Base-by-base conservation (phyloP, 495 filamentous ascomycete species). In the Trichoderma gamsii region DNA sequence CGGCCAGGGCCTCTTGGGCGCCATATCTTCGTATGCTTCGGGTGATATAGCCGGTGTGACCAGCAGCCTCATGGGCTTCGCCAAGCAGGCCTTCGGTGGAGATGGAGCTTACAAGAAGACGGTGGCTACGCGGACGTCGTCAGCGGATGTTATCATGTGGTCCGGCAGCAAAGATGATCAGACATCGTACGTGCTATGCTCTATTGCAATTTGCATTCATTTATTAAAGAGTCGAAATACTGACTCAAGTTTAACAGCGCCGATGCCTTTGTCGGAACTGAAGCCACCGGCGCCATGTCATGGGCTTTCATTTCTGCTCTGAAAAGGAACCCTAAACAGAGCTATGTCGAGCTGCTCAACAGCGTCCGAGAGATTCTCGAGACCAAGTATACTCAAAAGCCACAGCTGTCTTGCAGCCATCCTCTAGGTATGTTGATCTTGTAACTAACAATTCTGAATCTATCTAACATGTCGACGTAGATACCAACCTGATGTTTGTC, bases 121-220 rank as follows among this genome's bases (percentile, higher is more conserved):
- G 63, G 83, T 90, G 71, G 82, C 89, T 72, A 99, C 95, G 29
- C 97, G 97, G 83, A 99, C 96, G 35, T 92, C 89, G 61, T 89
- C 92, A 8, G 95, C 95, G n/a, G 95, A 99, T 77, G 95, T 99
- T 12, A 85, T 99, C 76, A 97, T 97, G 91, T 99, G 92, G 92
- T 93, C 89, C 43, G 95, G 95, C 23, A 93, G 91, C 79, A 97
- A 97, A 77, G 95, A 99, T 74, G 86, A 87, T 66, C 95, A 99
- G 82, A 99, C 95, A 72, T 92, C 90, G 88, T 91, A 77, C 78
- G 88, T 86, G 63, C 25, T 32, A 7, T 18, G 8, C 12, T 61
- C 66, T n/a, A n/a, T n/a, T n/a, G n/a, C n/a, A n/a, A n/a, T n/a
- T n/a, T n/a, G n/a, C n/a, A n/a, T n/a, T n/a, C n/a, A n/a, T n/a